Percentiles rank a stretch among this genome's conserved stretches.
Conservation (phyloP, 306 rosid species). For the Lotus japonicus region DNA sequence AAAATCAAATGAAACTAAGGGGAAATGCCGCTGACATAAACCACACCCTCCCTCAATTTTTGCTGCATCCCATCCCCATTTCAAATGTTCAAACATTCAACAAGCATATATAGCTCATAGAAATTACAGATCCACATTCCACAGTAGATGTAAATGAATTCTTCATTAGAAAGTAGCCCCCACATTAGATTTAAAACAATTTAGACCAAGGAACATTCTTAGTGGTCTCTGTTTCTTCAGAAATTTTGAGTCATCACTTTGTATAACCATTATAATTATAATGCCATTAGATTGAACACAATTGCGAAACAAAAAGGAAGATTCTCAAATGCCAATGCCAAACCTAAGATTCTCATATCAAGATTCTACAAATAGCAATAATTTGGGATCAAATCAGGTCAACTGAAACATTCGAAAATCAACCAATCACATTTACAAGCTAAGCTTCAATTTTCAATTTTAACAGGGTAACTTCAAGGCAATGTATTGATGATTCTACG, state of each 20-base stretch:
- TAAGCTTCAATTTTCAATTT: background rate
- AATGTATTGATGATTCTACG: background rate
- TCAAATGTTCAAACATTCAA: background rate
- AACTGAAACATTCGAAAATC: background rate
- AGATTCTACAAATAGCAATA: background rate
- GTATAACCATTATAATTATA: background rate
- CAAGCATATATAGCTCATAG: background rate
- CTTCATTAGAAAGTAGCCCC: background rate
- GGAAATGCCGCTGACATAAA: background rate
- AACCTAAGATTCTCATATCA: background rate
- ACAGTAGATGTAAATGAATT: background rate
- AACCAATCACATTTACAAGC: background rate
- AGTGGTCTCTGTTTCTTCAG: background rate
- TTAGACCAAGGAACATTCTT: background rate
- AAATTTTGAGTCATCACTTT: background rate
- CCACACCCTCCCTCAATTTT: background rate
- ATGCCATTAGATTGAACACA: conserved; percentile 2
- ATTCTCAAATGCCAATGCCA: conserved; percentile 5
- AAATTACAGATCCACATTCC: conserved; percentile 1
- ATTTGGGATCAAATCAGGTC: conserved; percentile 6
- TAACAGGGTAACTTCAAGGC: background rate
- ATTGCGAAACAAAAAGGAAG: background rate
- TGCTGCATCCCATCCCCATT: background rate
- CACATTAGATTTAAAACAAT: background rate
- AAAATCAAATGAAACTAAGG: background rate